phyloP scores from a whole-genome alignment of 352 stramenopile species.

The Phytopythium mirpurense region DNA sequence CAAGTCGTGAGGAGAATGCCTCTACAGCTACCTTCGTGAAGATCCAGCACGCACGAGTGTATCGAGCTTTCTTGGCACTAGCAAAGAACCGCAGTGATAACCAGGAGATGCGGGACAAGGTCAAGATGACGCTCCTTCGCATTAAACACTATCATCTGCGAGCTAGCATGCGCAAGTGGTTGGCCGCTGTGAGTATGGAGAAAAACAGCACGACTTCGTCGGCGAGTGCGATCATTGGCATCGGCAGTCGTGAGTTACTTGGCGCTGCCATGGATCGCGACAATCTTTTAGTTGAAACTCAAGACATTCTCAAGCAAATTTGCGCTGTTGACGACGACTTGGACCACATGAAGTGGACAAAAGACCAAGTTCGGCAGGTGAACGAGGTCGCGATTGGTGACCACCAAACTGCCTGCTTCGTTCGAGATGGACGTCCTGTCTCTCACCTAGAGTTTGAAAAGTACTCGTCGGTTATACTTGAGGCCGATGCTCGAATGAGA shows the following conservation, averaged over 20 bases:
- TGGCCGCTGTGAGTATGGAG: constrained; percentile 6
- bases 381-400: not conserved
- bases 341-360: constrained; percentile 32
- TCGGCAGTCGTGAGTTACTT: constrained; percentile 42
- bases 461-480: constrained; percentile 35
- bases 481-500: constrained; percentile 59
- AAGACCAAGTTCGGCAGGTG: constrained; percentile 24
- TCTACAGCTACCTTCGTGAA: constrained; percentile 23
- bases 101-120: constrained; percentile 30
- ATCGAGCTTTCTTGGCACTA: constrained; percentile 47
- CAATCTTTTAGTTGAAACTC: constrained; percentile 41
- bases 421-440: constrained; percentile 2
- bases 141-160: constrained; percentile 24
- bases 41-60: constrained; percentile 34
- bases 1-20: constrained; percentile 8
- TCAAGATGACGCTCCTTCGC: constrained; percentile 23
- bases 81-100: constrained; percentile 32
- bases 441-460: constrained; percentile 23
- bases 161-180: constrained; percentile 21
- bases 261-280: constrained; percentile 44
- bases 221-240: constrained; percentile 9
- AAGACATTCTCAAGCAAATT: constrained; percentile 37
- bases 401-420: not conserved
- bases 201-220: not conserved
- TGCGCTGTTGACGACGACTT: constrained; percentile 31